These are phyloP conservation scores for Trichoderma cornu-damae DNA, from an alignment of 2,329 filamentous ascomycete species.

Conservation along the genomic window DNA sequence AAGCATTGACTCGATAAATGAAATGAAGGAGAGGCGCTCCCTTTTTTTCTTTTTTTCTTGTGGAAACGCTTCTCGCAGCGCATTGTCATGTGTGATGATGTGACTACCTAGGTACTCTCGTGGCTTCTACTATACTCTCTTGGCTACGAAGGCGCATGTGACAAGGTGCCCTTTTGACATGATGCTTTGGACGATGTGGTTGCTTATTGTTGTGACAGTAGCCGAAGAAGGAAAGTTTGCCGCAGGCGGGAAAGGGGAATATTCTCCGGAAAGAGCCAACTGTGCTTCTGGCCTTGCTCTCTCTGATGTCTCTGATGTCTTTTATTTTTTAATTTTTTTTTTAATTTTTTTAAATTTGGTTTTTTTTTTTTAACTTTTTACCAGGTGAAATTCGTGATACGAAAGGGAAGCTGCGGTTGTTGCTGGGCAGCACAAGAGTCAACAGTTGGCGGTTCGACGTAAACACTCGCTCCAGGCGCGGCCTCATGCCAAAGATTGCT, in stretches of 20 bases:
- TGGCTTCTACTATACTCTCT: too few species aligned
- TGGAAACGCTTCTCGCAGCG: neutral
- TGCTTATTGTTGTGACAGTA: neutral
- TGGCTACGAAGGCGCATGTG: neutral
- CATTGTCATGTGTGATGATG: neutral
- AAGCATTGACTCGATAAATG: constrained; percentile 2
- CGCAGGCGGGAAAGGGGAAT: neutral
- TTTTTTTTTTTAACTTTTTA: neutral
- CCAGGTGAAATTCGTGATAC: neutral
- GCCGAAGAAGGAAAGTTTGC: neutral
- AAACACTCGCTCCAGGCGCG: neutral
- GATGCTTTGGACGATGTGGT: neutral
- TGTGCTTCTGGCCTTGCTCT: neutral
- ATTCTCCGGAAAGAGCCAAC: neutral
- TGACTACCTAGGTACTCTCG: too few species aligned
- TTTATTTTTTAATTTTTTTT: too few species aligned
- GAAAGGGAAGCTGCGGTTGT: neutral
- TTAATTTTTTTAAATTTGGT: too few species aligned
- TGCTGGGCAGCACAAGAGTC: neutral
- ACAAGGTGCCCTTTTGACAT: neutral
- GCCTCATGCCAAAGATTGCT: neutral
- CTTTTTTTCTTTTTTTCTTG: constrained; percentile 6
- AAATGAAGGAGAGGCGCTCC: constrained; percentile 4
- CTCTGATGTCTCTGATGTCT: neutral
- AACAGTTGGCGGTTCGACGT: neutral